phyloP scores from a whole-genome alignment of 805 yeast genomes.

The Nakazawaea siamensis region DNA sequence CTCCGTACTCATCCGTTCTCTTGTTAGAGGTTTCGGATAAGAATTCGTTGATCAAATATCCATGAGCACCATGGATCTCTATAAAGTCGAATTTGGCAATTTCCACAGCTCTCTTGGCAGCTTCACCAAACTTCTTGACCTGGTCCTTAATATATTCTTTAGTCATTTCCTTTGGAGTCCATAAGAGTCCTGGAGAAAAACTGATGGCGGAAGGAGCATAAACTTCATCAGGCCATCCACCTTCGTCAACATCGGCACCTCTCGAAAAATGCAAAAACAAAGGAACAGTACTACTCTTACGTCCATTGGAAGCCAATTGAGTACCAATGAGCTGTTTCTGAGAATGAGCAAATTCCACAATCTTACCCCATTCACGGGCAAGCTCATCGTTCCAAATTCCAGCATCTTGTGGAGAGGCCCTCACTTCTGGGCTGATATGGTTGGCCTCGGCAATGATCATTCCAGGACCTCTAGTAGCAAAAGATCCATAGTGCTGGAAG shows the following conservation, averaged over 20 bases:
- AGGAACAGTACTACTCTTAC: conserved; percentile 33
- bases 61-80: conserved; percentile 61
- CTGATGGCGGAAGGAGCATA: conserved; percentile 38
- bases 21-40: conserved; percentile 35
- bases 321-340: conserved; percentile 39
- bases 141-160: conserved; percentile 30
- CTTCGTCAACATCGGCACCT: conserved; percentile 22
- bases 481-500: conserved; percentile 37
- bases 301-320: conserved; percentile 50
- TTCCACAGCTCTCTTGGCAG: conserved; percentile 41
- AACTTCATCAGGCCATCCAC: conserved; percentile 36
- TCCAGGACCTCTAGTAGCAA: conserved; percentile 42
- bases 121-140: conserved; percentile 32
- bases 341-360: conserved; percentile 38
- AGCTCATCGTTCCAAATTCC: conserved; percentile 47
- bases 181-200: conserved; percentile 13
- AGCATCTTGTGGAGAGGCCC: conserved; percentile 19
- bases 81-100: conserved; percentile 54
- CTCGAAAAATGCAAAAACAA: conserved; percentile 22
- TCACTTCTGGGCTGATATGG: conserved; percentile 13
- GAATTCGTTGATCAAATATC: conserved; percentile 45
- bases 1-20: conserved; percentile 60
- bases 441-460: conserved; percentile 36
- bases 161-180: conserved; percentile 34
- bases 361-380: conserved; percentile 28